These are phyloP conservation scores for Candida ficus DNA, from an alignment of 805 yeast species.

Conservation along the genomic window DNA sequence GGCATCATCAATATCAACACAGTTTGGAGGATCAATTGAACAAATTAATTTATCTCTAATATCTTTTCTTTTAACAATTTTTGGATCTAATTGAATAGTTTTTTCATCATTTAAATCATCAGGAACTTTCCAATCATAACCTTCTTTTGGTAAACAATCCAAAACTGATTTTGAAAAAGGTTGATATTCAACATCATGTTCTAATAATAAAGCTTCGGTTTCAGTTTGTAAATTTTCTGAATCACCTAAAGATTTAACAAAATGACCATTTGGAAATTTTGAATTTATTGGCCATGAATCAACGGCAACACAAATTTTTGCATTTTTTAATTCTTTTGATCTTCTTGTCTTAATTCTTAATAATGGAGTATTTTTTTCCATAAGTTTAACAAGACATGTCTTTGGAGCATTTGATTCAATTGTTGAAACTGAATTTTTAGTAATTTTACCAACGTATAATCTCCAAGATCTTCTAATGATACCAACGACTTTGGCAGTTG, in stretches of 20 bases:
- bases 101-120: conserved; percentile 51
- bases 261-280: conserved; percentile 90
- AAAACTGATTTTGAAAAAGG: conserved; percentile 92
- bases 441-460: conserved; percentile 89
- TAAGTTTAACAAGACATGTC: conserved; percentile 75
- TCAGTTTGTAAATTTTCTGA: conserved; percentile 92
- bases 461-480: conserved; percentile 91
- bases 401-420: conserved; percentile 60
- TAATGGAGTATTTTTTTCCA: conserved; percentile 87
- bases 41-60: conserved; percentile 86
- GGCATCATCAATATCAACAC: conserved; percentile 99
- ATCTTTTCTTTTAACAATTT: conserved; percentile 63
- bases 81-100: conserved; percentile 42
- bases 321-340: conserved; percentile 75
- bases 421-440: conserved; percentile 65
- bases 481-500: conserved; percentile 93
- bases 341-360: conserved; percentile 84
- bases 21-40: conserved; percentile 95
- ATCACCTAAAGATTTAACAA: conserved; percentile 82
- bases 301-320: conserved; percentile 86
- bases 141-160: conserved; percentile 89
- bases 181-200: conserved; percentile 94
- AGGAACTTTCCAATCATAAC: conserved; percentile 91
- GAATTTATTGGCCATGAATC: conserved; percentile 89
- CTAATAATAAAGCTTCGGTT: conserved; percentile 88